Evolutionary conservation across 208 protist genomes (phyloP).

Genomic region (Naegleria lovaniensis): DNA sequence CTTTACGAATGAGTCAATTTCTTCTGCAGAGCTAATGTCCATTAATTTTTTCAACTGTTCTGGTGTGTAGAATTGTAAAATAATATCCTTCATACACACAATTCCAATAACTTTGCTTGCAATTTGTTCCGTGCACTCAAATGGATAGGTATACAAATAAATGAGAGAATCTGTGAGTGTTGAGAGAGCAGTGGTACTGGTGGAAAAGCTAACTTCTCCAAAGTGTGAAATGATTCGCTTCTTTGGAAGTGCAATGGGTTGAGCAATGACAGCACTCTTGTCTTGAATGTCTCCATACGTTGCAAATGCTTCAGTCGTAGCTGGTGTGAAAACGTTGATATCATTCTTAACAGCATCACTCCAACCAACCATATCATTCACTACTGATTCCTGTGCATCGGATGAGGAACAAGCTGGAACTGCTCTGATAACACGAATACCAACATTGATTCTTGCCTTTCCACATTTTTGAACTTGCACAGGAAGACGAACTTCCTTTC

Average conservation of each 20-base stretch:
- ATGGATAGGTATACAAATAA: conserved; percentile 34
- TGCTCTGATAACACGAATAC: background rate
- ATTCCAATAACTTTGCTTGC: background rate
- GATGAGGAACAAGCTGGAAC: background rate
- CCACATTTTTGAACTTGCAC: background rate
- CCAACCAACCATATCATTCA: background rate
- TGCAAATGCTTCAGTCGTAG: conserved; percentile 33
- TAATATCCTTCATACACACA: background rate
- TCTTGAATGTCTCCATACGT: conserved; percentile 18
- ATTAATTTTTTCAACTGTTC: background rate
- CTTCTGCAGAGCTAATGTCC: background rate
- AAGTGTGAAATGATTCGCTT: background rate
- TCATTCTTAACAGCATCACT: conserved; percentile 25
- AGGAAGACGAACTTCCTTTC: conserved; percentile 15
- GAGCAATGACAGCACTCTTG: background rate
- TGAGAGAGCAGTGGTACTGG: conserved; percentile 25
- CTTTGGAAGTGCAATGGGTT: conserved; percentile 18
- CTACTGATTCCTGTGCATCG: background rate
- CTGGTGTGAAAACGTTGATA: conserved; percentile 19
- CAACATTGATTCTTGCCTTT: conserved; percentile 26
- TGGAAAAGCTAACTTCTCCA: conserved; percentile 26
- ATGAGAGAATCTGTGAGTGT: conserved; percentile 31
- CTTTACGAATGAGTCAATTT: background rate
- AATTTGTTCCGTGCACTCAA: conserved; percentile 25
- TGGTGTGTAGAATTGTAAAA: background rate